Conservation (phyloP, 352 stramenopile genomes). For the Phytophthora agathidicida region DNA sequence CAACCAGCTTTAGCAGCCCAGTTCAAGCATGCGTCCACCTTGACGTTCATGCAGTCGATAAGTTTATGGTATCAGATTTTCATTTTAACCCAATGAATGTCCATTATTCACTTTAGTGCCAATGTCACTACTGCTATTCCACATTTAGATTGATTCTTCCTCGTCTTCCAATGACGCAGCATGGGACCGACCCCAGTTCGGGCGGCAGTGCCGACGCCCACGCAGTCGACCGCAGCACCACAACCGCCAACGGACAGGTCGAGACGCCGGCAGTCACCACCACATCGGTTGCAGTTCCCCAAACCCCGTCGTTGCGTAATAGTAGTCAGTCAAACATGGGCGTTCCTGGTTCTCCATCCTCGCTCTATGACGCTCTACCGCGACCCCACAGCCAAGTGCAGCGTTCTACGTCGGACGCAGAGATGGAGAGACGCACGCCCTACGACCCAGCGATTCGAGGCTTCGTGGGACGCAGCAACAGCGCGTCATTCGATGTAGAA, state of each 20-base stretch:
- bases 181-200: conserved; percentile 1
- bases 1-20: conserved; percentile 1
- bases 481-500: conserved; percentile 18
- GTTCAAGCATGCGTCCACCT: conserved; percentile 9
- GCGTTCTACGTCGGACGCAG: conserved; percentile 6
- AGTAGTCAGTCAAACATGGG: conserved; percentile 1
- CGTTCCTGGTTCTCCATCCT: not conserved
- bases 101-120: not conserved
- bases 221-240: not conserved
- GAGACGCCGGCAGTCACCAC: not conserved
- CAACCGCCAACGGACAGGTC: not conserved
- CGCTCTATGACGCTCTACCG: conserved; percentile 16
- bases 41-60: conserved; percentile 12
- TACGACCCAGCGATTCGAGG: conserved; percentile 5
- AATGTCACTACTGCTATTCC: conserved; percentile 1
- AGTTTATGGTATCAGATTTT: too few species aligned
- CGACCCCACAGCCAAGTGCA: conserved; percentile 19
- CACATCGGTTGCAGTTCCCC: not conserved
- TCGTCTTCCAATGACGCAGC: conserved; percentile 15
- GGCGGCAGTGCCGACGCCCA: not conserved
- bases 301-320: conserved; percentile 1
- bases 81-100: not conserved
- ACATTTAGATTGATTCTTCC: conserved; percentile 18
- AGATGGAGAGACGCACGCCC: conserved; percentile 4
- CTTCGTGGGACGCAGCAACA: conserved; percentile 17